Conservation (phyloP, 257 asterid genomes). For the Galeopsis tetrahit region DNA sequence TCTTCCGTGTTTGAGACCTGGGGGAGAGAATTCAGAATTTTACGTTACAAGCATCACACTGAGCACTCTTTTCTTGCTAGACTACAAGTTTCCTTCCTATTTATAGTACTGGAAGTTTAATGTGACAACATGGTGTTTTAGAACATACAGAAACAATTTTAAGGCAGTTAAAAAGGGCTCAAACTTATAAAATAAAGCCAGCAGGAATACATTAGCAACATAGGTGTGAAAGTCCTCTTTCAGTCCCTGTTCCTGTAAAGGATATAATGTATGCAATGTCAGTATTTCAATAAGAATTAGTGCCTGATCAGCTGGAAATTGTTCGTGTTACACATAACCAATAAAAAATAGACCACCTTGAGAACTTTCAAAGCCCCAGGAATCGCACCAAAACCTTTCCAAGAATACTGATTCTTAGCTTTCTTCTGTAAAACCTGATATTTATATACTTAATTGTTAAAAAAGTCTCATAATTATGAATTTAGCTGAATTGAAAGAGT, state of each 20-base stretch:
- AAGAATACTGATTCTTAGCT: constrained; percentile 55
- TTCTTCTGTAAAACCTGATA: constrained; percentile 49
- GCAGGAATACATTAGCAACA: constrained; percentile 41
- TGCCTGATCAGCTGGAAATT: neutral
- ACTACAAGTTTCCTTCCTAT: neutral
- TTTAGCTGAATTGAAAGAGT: neutral
- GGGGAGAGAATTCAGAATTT: constrained; percentile 21
- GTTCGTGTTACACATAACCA: constrained; percentile 2
- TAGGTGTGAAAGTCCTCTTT: constrained; percentile 52
- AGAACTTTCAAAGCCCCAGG: constrained; percentile 49
- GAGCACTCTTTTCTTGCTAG: constrained; percentile 13
- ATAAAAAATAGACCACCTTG: constrained; percentile 41
- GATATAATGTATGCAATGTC: constrained; percentile 23
- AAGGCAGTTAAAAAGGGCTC: neutral
- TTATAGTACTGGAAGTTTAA: neutral
- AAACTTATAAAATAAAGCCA: constrained; percentile 24
- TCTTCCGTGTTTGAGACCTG: constrained; percentile 43
- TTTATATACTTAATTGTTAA: neutral
- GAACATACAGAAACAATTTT: constrained; percentile 7
- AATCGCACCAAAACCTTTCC: constrained; percentile 57
- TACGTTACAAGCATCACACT: constrained; percentile 3
- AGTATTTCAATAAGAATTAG: constrained; percentile 19
- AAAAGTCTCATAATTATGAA: constrained; percentile 12
- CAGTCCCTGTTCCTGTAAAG: constrained; percentile 55
- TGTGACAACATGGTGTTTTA: neutral